Evolutionary conservation across 2,329 filamentous ascomycete species (phyloP).

Genomic region (Nemania diffusa): DNA sequence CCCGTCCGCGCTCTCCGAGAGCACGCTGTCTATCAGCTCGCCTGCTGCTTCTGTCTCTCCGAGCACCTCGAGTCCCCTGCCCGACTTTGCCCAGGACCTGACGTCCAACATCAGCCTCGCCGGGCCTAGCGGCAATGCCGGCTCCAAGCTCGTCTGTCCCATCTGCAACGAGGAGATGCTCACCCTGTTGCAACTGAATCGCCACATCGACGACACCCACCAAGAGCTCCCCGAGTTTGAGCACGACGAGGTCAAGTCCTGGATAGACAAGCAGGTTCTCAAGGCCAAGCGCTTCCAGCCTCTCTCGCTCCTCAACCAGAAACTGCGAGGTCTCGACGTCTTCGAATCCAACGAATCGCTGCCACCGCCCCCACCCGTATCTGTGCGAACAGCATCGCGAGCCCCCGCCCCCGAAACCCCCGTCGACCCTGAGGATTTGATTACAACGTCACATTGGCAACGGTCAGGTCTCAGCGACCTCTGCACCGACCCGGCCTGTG

Average conservation of each 20-base stretch:
- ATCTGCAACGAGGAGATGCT: conserved; percentile 99
- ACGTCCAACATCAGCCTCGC: conserved; percentile 80
- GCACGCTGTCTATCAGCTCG: conserved; percentile 83
- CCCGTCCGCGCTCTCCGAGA: conserved; percentile 68
- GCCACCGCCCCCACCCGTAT: conserved; percentile 51
- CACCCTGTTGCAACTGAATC: conserved; percentile 91
- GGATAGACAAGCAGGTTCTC: conserved; percentile 94
- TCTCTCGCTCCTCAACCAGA: conserved; percentile 90
- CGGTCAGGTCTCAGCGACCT: conserved; percentile 75
- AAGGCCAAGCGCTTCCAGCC: conserved; percentile 95
- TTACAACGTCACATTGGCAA: conserved; percentile 92
- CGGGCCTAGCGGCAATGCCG: conserved; percentile 64
- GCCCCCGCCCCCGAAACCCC: conserved; percentile 53
- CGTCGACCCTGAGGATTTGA: conserved; percentile 86
- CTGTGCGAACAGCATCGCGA: conserved; percentile 49
- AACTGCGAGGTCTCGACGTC: conserved; percentile 89
- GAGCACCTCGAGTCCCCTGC: conserved; percentile 65
- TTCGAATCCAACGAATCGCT: conserved; percentile 88
- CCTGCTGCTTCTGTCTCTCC: conserved; percentile 59
- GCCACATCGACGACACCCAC: conserved; percentile 86
- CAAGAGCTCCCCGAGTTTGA: conserved; percentile 88
- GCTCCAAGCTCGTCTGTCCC: conserved; percentile 84
- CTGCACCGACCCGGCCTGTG: conserved; percentile 90
- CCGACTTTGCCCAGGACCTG: conserved; percentile 80
- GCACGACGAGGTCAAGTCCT: conserved; percentile 95